Evolutionary conservation across 306 rosid genomes (phyloP), one percentile per base, ranked within the genome.

Genomic region (Alnus glutinosa): DNA sequence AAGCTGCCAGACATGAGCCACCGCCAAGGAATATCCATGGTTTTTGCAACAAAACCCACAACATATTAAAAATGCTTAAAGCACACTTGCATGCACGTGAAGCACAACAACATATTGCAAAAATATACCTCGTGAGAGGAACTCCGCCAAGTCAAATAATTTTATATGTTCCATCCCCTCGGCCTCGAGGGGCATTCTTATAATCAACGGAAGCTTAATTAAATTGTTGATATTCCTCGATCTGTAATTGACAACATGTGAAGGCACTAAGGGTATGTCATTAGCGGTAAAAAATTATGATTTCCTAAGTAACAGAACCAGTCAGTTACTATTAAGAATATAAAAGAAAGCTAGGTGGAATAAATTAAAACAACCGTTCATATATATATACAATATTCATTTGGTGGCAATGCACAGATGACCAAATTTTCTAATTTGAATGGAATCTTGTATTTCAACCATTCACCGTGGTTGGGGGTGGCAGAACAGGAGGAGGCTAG

Each of bases 11-110:
- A 28, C 66, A 28, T 9, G 64, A 58, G 36, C 39, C 37, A 59
- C 37, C 5, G 37, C 66, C 37, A 9, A 59, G 6, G 37, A 4
- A 5, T 42, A 34, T 5, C 4, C 37, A 59, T 23, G 14, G 10
- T 19, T 19, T 59, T 23, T 28, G 42, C 18, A 32, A 32, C 42
- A 32, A 28, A 23, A 58, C 34, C 66, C 66, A 28, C 2, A 2
- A 7, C 8, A 23, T 7, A 1, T 58, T 36, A 66, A 36, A 37
- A 66, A 37, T 2, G 70, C 70, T 14, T 4, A 48, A 16, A 1
- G 7, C n/a, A 8, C 55, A 47, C 54, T 71, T 36, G 58, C 75
- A 59, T 74, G 78, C 87, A 83, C 87, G 89, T 86, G 89, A 83
- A 71, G 30, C 28, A 55, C 42, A 71, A 83, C 44, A 48, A 55